Evolutionary conservation across 2,329 filamentous ascomycete genomes (phyloP).

Genomic region (Aspergillus quadricinctus): DNA sequence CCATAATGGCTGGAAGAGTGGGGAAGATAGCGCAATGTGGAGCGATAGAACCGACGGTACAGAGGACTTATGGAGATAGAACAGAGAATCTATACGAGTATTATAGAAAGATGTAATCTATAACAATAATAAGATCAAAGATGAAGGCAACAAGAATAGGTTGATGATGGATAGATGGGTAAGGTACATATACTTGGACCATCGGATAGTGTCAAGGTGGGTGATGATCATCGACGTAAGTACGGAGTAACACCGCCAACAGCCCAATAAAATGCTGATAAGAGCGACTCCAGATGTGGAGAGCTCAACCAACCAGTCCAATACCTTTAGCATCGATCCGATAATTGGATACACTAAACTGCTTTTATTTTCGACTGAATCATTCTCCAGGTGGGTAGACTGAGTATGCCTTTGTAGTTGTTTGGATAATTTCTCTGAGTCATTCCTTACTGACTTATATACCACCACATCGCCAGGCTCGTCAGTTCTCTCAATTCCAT

Average conservation of each 20-base stretch:
- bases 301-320: not conserved
- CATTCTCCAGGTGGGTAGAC: not conserved
- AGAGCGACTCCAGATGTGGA: not conserved
- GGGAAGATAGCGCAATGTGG: conserved; percentile 6
- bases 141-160: not conserved
- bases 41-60: not conserved
- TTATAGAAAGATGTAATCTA: not conserved
- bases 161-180: not conserved
- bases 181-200: not conserved
- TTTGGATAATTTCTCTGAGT: not conserved
- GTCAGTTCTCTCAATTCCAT: not conserved
- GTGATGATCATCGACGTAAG: not conserved
- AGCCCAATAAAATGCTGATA: not conserved
- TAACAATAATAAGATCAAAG: not conserved
- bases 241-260: not conserved
- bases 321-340: not conserved
- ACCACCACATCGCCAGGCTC: not conserved
- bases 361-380: not conserved
- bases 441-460: not conserved
- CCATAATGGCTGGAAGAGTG: conserved; percentile 24
- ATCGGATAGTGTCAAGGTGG: no score
- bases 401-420: not conserved
- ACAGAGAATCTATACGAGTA: not conserved
- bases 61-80: not conserved
- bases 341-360: not conserved